Conservation (phyloP, 169 alveolate species). For the Theileria orientalis region DNA sequence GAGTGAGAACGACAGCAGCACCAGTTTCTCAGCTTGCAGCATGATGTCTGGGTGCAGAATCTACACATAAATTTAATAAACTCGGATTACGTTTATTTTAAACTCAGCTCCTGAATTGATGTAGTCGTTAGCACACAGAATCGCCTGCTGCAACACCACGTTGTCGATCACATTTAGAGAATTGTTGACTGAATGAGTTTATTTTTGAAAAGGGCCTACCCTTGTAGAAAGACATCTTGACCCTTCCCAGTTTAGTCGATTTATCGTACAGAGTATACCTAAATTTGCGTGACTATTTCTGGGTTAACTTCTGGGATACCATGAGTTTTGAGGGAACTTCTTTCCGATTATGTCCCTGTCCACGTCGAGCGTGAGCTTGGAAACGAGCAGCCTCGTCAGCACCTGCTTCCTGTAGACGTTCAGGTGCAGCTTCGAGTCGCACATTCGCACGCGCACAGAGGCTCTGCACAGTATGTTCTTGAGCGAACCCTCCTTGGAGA, state of each 20-base stretch:
- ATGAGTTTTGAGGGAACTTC: slow-evolving; percentile 42
- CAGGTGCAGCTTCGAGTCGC: slow-evolving; percentile 25
- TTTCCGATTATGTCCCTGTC: slow-evolving; percentile 31
- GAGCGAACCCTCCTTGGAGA: slow-evolving; percentile 18
- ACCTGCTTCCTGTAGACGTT: slow-evolving; percentile 33
- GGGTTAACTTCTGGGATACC: slow-evolving; percentile 1
- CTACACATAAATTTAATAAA: neutral
- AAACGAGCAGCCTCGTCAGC: slow-evolving; percentile 23
- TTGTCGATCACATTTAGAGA: slow-evolving; percentile 32
- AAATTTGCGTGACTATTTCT: neutral
- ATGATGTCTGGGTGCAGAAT: slow-evolving; percentile 10
- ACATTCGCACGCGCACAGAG: slow-evolving; percentile 18
- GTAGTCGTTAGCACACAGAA: slow-evolving; percentile 52
- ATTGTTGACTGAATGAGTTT: slow-evolving; percentile 16
- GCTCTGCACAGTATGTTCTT: slow-evolving; percentile 49
- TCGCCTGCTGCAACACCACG: slow-evolving; percentile 61
- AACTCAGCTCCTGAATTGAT: slow-evolving; percentile 19
- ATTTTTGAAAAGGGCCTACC: neutral
- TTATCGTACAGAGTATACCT: slow-evolving; percentile 35
- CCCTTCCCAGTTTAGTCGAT: slow-evolving; percentile 13
- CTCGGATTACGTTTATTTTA: slow-evolving; percentile 27
- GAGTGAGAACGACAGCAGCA: slow-evolving; percentile 45
- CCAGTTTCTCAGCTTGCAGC: slow-evolving; percentile 55
- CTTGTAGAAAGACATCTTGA: slow-evolving; percentile 35
- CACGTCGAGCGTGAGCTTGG: slow-evolving; percentile 13